These are phyloP conservation scores for Penicillium hesseltinei DNA, from an alignment of 2,329 filamentous ascomycete species.

Conservation along the genomic window DNA sequence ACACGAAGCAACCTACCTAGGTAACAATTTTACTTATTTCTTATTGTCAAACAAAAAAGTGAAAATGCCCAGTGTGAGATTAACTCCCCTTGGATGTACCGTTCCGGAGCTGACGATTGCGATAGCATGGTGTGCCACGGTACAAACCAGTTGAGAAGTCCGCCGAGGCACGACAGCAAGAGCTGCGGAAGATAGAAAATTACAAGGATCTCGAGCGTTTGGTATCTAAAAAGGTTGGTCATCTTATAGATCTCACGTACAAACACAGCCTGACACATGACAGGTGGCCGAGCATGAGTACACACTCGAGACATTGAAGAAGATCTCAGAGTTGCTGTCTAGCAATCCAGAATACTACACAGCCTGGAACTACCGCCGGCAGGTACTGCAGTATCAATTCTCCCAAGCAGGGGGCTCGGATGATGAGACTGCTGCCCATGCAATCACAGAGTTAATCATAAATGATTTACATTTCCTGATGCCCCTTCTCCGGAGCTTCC, in stretches of 20 bases:
- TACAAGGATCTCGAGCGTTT: slow-evolving; percentile 71
- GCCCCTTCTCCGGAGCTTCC: slow-evolving; percentile 77
- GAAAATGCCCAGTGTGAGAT: slow-evolving; percentile 7
- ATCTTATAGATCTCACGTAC: background rate
- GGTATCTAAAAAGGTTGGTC: slow-evolving; percentile 62
- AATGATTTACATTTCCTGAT: slow-evolving; percentile 79
- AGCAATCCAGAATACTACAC: slow-evolving; percentile 52
- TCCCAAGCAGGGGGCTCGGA: slow-evolving; percentile 24
- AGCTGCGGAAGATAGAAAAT: slow-evolving; percentile 70
- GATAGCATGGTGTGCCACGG: slow-evolving; percentile 80
- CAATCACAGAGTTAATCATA: slow-evolving; percentile 57
- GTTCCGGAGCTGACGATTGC: slow-evolving; percentile 24
- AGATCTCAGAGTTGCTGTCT: slow-evolving; percentile 45
- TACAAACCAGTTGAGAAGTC: slow-evolving; percentile 59
- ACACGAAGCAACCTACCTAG: background rate
- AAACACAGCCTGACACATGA: slow-evolving; percentile 13
- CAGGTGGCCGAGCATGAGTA: slow-evolving; percentile 43
- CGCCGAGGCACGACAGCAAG: slow-evolving; percentile 68
- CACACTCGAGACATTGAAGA: slow-evolving; percentile 44
- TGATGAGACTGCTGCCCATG: slow-evolving; percentile 40
- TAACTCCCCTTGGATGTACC: background rate
- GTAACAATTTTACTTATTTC: background rate
- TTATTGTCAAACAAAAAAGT: background rate
- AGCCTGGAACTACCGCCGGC: slow-evolving; percentile 60
- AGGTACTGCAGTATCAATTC: slow-evolving; percentile 64